phyloP scores from a whole-genome alignment of 305 asterid species.

The Solanum hybrid region DNA sequence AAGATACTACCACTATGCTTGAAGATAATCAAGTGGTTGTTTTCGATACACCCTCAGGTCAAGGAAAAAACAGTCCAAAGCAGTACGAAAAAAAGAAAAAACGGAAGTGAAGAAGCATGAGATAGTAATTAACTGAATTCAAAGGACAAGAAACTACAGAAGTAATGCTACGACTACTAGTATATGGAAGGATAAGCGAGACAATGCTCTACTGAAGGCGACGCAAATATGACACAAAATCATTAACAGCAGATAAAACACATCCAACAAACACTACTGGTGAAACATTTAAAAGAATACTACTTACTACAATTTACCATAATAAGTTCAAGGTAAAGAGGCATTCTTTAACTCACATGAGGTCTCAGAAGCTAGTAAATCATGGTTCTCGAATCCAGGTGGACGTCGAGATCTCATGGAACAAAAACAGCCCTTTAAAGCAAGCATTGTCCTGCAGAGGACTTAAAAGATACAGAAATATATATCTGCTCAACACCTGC shows the following conservation, averaged over 20 bases:
- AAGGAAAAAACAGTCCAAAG: too few species aligned
- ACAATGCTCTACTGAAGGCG: not conserved
- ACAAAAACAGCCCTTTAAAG: not conserved
- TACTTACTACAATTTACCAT: too few species aligned
- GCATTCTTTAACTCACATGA: slow-evolving; percentile 42
- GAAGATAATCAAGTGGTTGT: not conserved
- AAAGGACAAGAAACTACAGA: not conserved
- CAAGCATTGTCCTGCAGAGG: not conserved
- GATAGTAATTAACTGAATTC: too few species aligned
- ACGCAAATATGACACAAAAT: too few species aligned
- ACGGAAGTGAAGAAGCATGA: not conserved
- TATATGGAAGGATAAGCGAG: not conserved
- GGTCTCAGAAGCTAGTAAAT: slow-evolving; percentile 64
- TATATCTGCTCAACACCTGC: not conserved
- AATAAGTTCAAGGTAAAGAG: not conserved
- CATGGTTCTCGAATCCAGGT: slow-evolving; percentile 28
- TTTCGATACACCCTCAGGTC: not conserved
- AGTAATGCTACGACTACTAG: not conserved
- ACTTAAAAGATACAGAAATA: not conserved
- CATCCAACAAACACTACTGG: too few species aligned
- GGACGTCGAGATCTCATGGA: slow-evolving; percentile 1
- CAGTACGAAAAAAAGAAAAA: too few species aligned
- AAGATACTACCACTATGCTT: not conserved
- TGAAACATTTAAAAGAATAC: too few species aligned
- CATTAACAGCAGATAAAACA: too few species aligned